phyloP scores from a whole-genome alignment of 1,284 basidiomycete species.

The Leccinum pachyderme region DNA sequence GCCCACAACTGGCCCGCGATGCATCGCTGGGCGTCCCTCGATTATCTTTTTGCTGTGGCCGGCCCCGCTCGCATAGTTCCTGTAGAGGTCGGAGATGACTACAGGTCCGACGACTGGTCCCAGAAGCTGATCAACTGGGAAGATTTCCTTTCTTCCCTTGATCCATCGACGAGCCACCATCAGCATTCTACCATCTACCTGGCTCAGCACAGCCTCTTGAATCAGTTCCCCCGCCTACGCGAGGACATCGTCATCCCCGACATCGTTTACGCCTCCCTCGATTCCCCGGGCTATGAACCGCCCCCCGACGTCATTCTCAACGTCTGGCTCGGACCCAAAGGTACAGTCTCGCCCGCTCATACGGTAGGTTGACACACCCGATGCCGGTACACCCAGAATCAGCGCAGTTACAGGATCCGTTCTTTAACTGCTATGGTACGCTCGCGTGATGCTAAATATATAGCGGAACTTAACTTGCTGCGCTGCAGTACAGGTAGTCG shows the following conservation, averaged over 20 bases:
- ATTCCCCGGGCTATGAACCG: constrained; percentile 54
- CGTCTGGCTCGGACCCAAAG: constrained; percentile 84
- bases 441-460: constrained; percentile 7
- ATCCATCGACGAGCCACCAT: constrained; percentile 35
- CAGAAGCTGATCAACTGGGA: constrained; percentile 82
- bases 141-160: constrained; percentile 62
- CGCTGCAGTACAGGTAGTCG: constrained; percentile 78
- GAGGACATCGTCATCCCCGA: constrained; percentile 82
- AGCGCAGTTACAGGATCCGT: constrained; percentile 71
- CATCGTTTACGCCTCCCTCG: constrained; percentile 77
- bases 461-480: constrained; percentile 5
- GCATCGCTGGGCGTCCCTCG: constrained; percentile 63
- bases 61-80: constrained; percentile 86
- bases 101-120: constrained; percentile 79
- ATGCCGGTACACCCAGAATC: constrained; percentile 1
- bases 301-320: constrained; percentile 78
- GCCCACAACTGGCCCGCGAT: constrained; percentile 71
- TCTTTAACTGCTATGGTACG: constrained; percentile 86
- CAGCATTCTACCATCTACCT: constrained; percentile 65
- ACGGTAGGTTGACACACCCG: constrained; percentile 57
- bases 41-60: constrained; percentile 65
- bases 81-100: constrained; percentile 86
- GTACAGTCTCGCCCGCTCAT: constrained; percentile 85
- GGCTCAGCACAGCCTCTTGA: constrained; percentile 86
- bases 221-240: constrained; percentile 79